These are phyloP conservation scores for Mediolabrus comicus DNA, from an alignment of 108 stramenopile genomes.

Conservation along the genomic window DNA sequence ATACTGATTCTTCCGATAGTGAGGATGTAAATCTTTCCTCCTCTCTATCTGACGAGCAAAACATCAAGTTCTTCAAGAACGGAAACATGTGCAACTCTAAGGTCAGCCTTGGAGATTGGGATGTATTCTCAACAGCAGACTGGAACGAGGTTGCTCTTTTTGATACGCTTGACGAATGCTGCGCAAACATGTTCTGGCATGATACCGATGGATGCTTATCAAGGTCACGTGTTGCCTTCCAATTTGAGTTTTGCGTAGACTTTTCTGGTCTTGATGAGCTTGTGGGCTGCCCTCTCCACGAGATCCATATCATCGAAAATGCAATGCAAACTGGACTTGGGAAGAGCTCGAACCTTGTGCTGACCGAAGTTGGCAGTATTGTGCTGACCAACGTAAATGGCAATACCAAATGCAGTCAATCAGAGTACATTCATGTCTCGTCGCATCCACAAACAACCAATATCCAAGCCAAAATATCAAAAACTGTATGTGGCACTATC, in stretches of 20 bases:
- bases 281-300: background rate
- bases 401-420: background rate
- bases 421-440: background rate
- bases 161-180: constrained; percentile 25
- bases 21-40: background rate
- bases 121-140: background rate
- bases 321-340: constrained; percentile 9
- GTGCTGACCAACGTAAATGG: constrained; percentile 1
- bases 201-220: constrained; percentile 11
- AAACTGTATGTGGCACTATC: background rate
- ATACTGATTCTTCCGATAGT: background rate
- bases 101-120: background rate
- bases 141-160: background rate
- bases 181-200: constrained; percentile 12
- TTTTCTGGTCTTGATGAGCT: background rate
- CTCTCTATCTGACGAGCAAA: background rate
- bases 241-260: constrained; percentile 14
- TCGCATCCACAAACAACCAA: background rate
- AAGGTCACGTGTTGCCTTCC: constrained; percentile 9
- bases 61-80: constrained; percentile 1
- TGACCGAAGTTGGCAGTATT: constrained; percentile 2
- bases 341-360: background rate
- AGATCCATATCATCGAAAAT: background rate
- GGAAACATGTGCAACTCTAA: constrained; percentile 1
- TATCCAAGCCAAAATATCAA: background rate